A percentile compares a stretch with the other conserved stretches of the same genome.
Conservation (phyloP, 306 rosid species). For the Argentina anserina region DNA sequence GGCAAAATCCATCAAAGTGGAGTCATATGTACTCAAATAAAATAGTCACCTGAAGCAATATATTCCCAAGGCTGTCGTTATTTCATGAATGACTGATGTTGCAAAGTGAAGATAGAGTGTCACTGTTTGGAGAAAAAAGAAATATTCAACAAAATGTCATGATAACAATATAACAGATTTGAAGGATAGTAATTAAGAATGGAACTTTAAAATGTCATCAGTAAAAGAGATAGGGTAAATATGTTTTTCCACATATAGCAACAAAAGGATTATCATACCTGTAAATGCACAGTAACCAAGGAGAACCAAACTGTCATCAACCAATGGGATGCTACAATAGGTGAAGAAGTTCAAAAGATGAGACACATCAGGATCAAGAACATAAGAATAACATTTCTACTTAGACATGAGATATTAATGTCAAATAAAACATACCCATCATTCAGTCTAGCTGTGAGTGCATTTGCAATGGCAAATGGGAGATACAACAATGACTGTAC, state of each 20-base stretch:
- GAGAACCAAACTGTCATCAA: conserved; percentile 81
- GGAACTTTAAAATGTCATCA: background rate
- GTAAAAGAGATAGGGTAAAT: background rate
- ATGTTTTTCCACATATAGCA: background rate
- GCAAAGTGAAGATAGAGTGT: conserved; percentile 81
- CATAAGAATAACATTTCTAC: background rate
- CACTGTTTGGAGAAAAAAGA: conserved; percentile 40
- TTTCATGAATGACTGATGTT: conserved; percentile 71
- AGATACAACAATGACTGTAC: conserved; percentile 77
- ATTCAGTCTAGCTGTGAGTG: conserved; percentile 69
- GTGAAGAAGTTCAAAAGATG: conserved; percentile 26
- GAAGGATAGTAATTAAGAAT: background rate
- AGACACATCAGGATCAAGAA: conserved; percentile 14
- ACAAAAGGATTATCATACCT: conserved; percentile 33
- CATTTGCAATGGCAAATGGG: conserved; percentile 87
- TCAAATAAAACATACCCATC: conserved; percentile 65
- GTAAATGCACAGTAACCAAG: conserved; percentile 67
- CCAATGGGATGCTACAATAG: conserved; percentile 61
- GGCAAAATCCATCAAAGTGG: background rate
- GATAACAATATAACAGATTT: background rate
- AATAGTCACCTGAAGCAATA: conserved; percentile 81
- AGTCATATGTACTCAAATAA: background rate
- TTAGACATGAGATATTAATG: conserved; percentile 11
- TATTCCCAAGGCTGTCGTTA: conserved; percentile 80
- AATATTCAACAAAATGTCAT: conserved; percentile 17